Percentiles rank a stretch among this genome's conserved stretches.
Evolutionary conservation across 2,329 filamentous ascomycete genomes (phyloP).

Genomic region (Exophiala mesophila): DNA sequence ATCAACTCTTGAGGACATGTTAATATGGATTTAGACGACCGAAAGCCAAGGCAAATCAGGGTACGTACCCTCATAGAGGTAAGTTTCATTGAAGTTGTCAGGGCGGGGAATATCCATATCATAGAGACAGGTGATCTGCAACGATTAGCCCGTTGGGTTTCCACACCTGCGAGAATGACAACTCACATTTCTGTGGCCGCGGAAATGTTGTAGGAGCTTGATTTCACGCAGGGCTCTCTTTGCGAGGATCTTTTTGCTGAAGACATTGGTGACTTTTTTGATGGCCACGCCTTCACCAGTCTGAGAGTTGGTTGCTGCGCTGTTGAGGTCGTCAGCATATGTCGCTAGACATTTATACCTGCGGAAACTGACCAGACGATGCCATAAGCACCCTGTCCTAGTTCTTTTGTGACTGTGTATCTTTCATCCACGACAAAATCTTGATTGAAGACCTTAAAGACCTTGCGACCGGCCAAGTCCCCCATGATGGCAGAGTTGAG

Average conservation of each 20-base stretch:
- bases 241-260: constrained; percentile 99
- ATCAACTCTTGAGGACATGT: constrained; percentile 68
- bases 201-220: constrained; percentile 96
- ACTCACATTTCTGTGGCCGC: constrained; percentile 78
- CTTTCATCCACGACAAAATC: constrained; percentile 98
- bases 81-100: constrained; percentile 98
- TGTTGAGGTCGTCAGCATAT: constrained; percentile 35
- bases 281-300: constrained; percentile 93
- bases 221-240: constrained; percentile 98
- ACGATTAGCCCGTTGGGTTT: constrained; percentile 34
- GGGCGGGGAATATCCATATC: constrained; percentile 99
- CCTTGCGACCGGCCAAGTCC: constrained; percentile 69
- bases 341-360: neutral
- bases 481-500: constrained; percentile 52
- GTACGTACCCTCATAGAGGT: constrained; percentile 85
- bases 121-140: constrained; percentile 93
- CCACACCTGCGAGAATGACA: constrained; percentile 1
- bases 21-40: neutral
- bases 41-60: neutral
- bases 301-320: constrained; percentile 86
- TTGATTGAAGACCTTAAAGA: constrained; percentile 99
- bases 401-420: constrained; percentile 97
- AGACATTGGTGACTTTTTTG: constrained; percentile 99
- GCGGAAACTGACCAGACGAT: constrained; percentile 76
- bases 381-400: constrained; percentile 95